Evolutionary conservation across 2,329 filamentous ascomycete species (phyloP).

Genomic region (Venturia carpophila): DNA sequence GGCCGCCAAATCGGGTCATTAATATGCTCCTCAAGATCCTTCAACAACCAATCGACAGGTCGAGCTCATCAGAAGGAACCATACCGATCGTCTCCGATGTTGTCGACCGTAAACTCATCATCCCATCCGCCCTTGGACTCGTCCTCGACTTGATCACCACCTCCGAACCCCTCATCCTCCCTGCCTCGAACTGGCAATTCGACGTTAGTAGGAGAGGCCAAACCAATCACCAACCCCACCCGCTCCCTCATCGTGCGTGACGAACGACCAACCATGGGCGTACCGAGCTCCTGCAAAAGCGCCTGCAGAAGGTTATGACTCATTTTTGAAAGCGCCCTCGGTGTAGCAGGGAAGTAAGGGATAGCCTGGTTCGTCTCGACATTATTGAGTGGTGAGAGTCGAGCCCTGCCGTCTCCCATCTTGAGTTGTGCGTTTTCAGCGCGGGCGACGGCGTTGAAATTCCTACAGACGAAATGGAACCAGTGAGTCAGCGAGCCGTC

Average conservation of each 20-base stretch:
- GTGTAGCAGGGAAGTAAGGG: neutral
- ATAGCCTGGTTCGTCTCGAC: neutral
- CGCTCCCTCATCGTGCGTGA: neutral
- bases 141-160: neutral
- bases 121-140: neutral
- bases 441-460: neutral
- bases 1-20: neutral
- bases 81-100: neutral
- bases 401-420: neutral
- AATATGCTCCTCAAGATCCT: neutral
- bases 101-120: neutral
- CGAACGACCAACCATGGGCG: neutral
- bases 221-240: neutral
- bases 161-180: neutral
- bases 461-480: neutral
- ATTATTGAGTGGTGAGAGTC: neutral
- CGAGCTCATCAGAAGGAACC: neutral
- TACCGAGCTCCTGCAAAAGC: neutral
- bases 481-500: too few relatives aligned
- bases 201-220: neutral
- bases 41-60: neutral
- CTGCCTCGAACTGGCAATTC: neutral
- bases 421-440: neutral
- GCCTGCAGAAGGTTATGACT: neutral
- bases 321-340: neutral